phyloP scores from a whole-genome alignment of 805 yeast species.

The Cyberlindnera galapagoensis region DNA sequence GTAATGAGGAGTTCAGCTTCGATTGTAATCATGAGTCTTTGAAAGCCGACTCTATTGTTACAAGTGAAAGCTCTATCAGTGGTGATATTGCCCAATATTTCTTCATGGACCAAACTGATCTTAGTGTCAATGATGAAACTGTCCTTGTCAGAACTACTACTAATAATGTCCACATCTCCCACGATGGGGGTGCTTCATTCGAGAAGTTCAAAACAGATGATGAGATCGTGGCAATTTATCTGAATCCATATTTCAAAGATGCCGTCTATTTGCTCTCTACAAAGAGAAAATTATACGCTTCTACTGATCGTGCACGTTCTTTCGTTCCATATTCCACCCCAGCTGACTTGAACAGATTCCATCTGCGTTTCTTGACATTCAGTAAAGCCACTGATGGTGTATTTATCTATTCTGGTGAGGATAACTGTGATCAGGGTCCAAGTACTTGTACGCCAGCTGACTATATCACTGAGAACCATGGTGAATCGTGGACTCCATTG shows the following conservation, averaged over 20 bases:
- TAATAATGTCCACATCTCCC: conserved; percentile 55
- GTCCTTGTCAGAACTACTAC: conserved; percentile 50
- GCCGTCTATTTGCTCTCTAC: conserved; percentile 25
- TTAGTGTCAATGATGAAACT: conserved; percentile 47
- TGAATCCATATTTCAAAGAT: conserved; percentile 54
- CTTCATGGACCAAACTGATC: conserved; percentile 41
- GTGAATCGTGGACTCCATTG: conserved; percentile 51
- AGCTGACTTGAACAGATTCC: conserved; percentile 40
- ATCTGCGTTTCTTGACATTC: conserved; percentile 50
- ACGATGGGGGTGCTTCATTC: conserved; percentile 33
- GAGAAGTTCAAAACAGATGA: conserved; percentile 19
- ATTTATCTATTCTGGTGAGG: conserved; percentile 67
- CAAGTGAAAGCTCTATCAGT: conserved; percentile 36
- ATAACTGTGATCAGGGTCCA: conserved; percentile 37
- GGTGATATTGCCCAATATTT: conserved; percentile 48
- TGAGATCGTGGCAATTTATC: conserved; percentile 40
- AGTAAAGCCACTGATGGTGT: conserved; percentile 42
- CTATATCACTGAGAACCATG: conserved; percentile 59
- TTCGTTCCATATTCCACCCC: conserved; percentile 34
- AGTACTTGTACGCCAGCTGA: conserved; percentile 48
- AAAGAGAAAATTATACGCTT: conserved; percentile 35
- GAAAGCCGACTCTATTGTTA: conserved; percentile 21
- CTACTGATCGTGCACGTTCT: conserved; percentile 57
- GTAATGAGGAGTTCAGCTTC: conserved; percentile 9
- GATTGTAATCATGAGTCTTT: conserved; percentile 17